A percentile compares a stretch with the other conserved stretches of the same genome.
phyloP scores from a whole-genome alignment of 805 yeast species.

The Candida easanensis region DNA sequence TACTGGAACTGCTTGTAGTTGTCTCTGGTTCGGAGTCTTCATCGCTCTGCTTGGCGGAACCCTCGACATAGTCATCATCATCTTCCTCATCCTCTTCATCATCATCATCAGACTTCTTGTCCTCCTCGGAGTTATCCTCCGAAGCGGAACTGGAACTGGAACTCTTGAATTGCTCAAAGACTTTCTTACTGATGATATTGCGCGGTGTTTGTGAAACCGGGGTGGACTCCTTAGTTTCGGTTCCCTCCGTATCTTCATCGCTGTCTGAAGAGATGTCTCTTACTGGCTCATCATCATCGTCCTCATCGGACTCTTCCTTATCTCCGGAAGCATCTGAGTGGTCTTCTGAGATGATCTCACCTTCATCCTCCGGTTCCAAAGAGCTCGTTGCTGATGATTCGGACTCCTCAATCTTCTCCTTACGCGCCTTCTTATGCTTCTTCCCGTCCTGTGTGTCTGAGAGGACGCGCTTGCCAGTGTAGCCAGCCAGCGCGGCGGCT shows the following conservation, averaged over 20 bases:
- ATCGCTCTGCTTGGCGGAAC: conserved; percentile 6
- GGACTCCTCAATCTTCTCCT: conserved; percentile 1
- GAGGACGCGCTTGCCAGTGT: conserved; percentile 23
- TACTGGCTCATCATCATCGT: conserved; percentile 17
- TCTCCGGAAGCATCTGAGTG: conserved; percentile 27
- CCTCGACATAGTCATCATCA: conserved; percentile 15
- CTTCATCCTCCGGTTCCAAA: conserved; percentile 7
- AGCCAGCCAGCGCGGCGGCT: conserved; percentile 27
- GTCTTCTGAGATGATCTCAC: conserved; percentile 5
- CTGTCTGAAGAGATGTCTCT: conserved; percentile 8
- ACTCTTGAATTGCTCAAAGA: conserved; percentile 20
- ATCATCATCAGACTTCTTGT: conserved; percentile 24
- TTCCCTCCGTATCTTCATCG: conserved; percentile 22
- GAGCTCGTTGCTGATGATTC: conserved; percentile 4
- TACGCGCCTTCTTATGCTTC: conserved; percentile 27
- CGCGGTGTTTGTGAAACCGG: conserved; percentile 15
- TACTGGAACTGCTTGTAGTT: background rate
- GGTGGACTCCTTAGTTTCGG: conserved; percentile 6
- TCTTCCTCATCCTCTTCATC: conserved; percentile 17
- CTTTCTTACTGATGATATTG: conserved; percentile 22
- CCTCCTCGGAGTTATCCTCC: conserved; percentile 25
- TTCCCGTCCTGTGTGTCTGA: conserved; percentile 18
- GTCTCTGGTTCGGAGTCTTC: conserved; percentile 13
- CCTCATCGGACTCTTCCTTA: conserved; percentile 34
- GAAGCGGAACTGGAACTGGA: conserved; percentile 27